phyloP scores from a whole-genome alignment of 768 basidiomycete genomes.

The Steccherinum ochraceum region DNA sequence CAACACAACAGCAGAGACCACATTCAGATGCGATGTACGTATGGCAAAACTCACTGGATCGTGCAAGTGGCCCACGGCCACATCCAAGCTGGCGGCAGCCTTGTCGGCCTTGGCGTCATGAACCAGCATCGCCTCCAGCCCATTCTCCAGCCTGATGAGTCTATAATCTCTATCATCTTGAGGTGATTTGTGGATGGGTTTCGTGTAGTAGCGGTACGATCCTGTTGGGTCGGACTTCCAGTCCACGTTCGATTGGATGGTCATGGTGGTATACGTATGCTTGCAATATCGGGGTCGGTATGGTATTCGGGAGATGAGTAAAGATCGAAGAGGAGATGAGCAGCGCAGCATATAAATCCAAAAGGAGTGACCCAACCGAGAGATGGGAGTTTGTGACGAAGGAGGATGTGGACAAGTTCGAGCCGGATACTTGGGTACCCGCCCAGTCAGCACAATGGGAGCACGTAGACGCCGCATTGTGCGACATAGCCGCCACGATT shows the following conservation, averaged over 20 bases:
- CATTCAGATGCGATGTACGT: not conserved
- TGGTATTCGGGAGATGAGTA: constrained; percentile 24
- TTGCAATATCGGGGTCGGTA: constrained; percentile 25
- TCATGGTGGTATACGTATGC: constrained; percentile 4
- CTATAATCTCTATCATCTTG: constrained; percentile 80
- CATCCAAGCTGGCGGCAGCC: constrained; percentile 90
- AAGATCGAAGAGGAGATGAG: not conserved
- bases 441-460: constrained; percentile 1
- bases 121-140: constrained; percentile 79
- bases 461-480: too few species aligned
- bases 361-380: not conserved
- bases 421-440: not conserved
- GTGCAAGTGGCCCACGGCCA: constrained; percentile 87
- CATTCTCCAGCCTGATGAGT: constrained; percentile 81
- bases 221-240: constrained; percentile 3
- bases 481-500: too few species aligned
- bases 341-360: not conserved
- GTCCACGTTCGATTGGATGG: not conserved
- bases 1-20: not conserved
- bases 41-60: constrained; percentile 66
- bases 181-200: constrained; percentile 60
- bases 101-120: constrained; percentile 87
- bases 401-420: not conserved
- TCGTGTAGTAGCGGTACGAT: constrained; percentile 36
- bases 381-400: not conserved